Evolutionary conservation across 352 stramenopile species (phyloP).

Genomic region (Phytophthora pisi): DNA sequence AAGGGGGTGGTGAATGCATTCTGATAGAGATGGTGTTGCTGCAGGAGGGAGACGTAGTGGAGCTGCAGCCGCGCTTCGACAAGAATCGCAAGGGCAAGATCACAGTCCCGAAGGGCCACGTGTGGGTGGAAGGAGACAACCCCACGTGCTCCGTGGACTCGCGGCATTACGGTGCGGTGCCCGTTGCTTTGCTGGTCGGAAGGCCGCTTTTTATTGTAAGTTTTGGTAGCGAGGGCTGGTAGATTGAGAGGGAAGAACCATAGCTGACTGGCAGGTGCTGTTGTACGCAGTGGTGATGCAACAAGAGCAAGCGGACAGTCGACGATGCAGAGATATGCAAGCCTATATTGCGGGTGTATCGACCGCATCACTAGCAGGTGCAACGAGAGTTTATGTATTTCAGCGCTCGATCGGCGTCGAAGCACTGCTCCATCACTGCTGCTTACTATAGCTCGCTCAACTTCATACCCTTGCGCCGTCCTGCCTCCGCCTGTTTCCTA

Average conservation of each 20-base stretch:
- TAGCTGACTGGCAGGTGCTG: slow-evolving; percentile 6
- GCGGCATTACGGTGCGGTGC: slow-evolving; percentile 93
- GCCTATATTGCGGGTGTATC: too few relatives aligned
- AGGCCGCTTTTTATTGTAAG: slow-evolving; percentile 72
- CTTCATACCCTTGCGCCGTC: neutral
- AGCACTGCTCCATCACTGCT: neutral
- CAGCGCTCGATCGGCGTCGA: neutral
- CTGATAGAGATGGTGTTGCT: neutral
- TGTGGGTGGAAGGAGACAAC: slow-evolving; percentile 98
- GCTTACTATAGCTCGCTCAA: neutral
- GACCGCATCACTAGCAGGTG: too few relatives aligned
- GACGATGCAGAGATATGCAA: neutral
- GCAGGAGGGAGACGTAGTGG: slow-evolving; percentile 82
- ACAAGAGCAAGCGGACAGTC: neutral
- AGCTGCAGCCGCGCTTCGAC: slow-evolving; percentile 79
- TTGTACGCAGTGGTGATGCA: slow-evolving; percentile 28
- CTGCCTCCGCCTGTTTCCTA: slow-evolving; percentile 8
- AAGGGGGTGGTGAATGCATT: neutral
- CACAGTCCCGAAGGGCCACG: slow-evolving; percentile 91
- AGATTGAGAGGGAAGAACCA: neutral
- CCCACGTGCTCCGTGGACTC: slow-evolving; percentile 93
- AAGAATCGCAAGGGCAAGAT: slow-evolving; percentile 59
- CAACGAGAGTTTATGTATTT: neutral
- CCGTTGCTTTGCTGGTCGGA: slow-evolving; percentile 85
- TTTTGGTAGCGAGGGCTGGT: neutral